phyloP scores from a whole-genome alignment of 2,329 filamentous ascomycete species.

The Cordyceps farinosa region DNA sequence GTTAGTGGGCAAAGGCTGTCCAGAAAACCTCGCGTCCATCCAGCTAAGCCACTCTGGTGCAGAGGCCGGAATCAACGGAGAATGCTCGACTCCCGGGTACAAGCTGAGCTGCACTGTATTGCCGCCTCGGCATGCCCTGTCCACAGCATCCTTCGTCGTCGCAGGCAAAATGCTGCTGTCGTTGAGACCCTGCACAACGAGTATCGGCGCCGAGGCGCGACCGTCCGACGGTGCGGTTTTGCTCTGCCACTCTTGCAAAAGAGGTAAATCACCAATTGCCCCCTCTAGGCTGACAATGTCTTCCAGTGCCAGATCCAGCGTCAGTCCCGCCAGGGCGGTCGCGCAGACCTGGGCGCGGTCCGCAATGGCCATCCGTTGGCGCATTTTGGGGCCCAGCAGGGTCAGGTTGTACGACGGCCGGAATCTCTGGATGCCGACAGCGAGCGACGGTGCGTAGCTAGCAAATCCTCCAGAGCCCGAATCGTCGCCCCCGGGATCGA shows the following conservation, averaged over 20 bases:
- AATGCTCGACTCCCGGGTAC: constrained; percentile 13
- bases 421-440: constrained; percentile 12
- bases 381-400: constrained; percentile 5
- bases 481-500: neutral
- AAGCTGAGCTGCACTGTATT: constrained; percentile 12
- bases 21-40: constrained; percentile 7
- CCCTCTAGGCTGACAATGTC: neutral
- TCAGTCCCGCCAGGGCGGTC: constrained; percentile 1
- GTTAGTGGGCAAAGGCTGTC: neutral
- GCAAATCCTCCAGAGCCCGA: neutral
- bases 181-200: constrained; percentile 16
- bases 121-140: neutral
- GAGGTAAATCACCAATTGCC: neutral
- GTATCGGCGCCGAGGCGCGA: neutral
- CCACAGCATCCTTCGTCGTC: constrained; percentile 10
- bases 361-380: constrained; percentile 10
- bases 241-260: neutral
- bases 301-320: neutral
- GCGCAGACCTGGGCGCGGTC: constrained; percentile 15
- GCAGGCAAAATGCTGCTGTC: constrained; percentile 11
- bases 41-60: constrained; percentile 3
- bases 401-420: constrained; percentile 9
- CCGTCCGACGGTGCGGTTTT: neutral
- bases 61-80: neutral
- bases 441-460: constrained; percentile 16